Evolutionary conservation across 1,284 basidiomycete genomes (phyloP), one percentile per base, ranked within the genome.

Genomic region (Cryptococcus sp.): DNA sequence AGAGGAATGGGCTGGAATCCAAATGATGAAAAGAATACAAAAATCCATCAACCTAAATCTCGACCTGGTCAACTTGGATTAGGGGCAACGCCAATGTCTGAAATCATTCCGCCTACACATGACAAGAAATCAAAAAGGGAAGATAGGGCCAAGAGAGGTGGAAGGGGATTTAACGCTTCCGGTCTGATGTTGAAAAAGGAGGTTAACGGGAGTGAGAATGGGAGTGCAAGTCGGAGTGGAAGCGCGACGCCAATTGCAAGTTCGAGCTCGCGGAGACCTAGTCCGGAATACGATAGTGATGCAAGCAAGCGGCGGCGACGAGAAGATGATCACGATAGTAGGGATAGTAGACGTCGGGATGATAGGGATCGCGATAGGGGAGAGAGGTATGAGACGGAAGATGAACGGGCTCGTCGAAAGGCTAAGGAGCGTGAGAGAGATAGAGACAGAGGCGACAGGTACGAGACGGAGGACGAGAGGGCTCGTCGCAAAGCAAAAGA

Each of bases 1-100:
- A 83, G 93, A 41, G 94, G 94, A 0, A 98, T 98, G 94, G 94
- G 93, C 3, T 97, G 92, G 91, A 64, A 69, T 49, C 68, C 72
- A 3, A 56, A 53, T 11, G 50, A 57, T 10, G 86, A 86, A 53
- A 86, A 90, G 47, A 87, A 91, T 50, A 82, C 84, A 16, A 79
- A 83, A 18, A 82, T 91, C 2, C 91, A 90, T 70, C 76, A 92
- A 0, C 92, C 92, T 0, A 78, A 82, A 55, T 77, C 86, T 0
- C 80, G 92, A 7, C 89, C 92, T 1, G 84, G 89, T 0, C 75
- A 96, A 10, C 77, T 96, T 3, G 92, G 92, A 0, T 86, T 97
- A 34, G 92, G 92, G 1, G 92, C 92, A 2, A 96, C 93, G 69
- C 86, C 72, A 3, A 53, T 74, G 25, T 50, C 60, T 11, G 52